Evolutionary conservation across 1,139 yeast genomes (phyloP).

Genomic region (Suhomyces coccinellae): DNA sequence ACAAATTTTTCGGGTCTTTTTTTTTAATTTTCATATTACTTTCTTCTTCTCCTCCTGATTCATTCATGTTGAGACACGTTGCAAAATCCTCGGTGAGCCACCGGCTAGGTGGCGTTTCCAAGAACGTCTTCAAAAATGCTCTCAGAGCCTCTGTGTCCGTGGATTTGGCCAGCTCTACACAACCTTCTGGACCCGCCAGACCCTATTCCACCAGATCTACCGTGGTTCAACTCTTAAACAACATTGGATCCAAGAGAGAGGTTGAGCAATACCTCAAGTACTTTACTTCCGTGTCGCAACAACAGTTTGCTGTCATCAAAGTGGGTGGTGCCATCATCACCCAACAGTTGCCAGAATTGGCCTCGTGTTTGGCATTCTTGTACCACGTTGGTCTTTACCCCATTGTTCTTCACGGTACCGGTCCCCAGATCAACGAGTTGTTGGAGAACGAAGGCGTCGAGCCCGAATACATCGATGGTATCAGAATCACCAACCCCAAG

Average conservation of each 20-base stretch:
- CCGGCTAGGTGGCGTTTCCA: constrained; percentile 10
- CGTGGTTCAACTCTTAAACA: constrained; percentile 89
- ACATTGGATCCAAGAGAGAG: constrained; percentile 95
- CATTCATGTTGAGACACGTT: constrained; percentile 16
- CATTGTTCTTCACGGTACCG: constrained; percentile 95
- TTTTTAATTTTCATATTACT: constrained; percentile 3
- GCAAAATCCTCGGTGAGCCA: constrained; percentile 12
- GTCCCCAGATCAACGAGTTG: constrained; percentile 95
- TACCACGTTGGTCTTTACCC: constrained; percentile 98
- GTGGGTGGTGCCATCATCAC: constrained; percentile 99
- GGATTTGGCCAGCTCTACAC: background rate
- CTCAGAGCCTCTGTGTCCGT: constrained; percentile 4
- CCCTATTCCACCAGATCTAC: constrained; percentile 79
- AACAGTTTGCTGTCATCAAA: constrained; percentile 96
- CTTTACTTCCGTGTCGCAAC: constrained; percentile 93
- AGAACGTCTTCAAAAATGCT: constrained; percentile 7
- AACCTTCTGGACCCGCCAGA: constrained; percentile 5
- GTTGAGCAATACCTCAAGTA: constrained; percentile 96
- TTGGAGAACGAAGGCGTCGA: constrained; percentile 93
- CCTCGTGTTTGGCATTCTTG: constrained; percentile 91
- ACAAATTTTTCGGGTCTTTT: constrained; percentile 8
- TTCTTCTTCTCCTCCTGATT: constrained; percentile 6
- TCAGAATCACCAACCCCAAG: constrained; percentile 89
- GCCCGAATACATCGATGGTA: constrained; percentile 95
- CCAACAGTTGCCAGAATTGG: constrained; percentile 87